Percentiles rank a stretch among this genome's conserved stretches.
These are phyloP conservation scores for Cryphonectria carpinicola DNA, from an alignment of 2,329 filamentous ascomycete species.

Conservation along the genomic window DNA sequence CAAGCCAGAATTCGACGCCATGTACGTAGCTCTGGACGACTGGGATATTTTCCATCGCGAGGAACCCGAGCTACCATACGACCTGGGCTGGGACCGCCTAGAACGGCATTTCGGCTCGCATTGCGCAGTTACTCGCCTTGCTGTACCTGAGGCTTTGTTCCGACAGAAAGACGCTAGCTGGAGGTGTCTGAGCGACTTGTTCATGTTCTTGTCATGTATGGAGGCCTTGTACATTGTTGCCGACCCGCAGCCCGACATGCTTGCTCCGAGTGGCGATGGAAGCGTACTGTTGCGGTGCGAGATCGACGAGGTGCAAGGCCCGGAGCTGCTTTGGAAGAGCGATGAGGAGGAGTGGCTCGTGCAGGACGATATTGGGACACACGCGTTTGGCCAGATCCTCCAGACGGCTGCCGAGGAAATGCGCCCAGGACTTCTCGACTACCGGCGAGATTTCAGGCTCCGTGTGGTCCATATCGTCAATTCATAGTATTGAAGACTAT, in stretches of 20 bases:
- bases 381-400: not conserved
- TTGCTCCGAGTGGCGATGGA: not conserved
- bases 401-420: not conserved
- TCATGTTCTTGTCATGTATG: not conserved
- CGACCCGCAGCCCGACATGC: not conserved
- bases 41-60: not conserved
- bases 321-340: not conserved
- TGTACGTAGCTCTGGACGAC: not conserved
- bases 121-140: not conserved
- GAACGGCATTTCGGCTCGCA: not conserved
- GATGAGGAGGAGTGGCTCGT: not conserved
- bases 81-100: not conserved
- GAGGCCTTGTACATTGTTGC: not conserved
- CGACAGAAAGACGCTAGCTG: not conserved
- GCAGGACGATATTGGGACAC: not conserved
- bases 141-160: not conserved
- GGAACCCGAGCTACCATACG: not conserved
- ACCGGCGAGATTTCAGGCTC: not conserved
- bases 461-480: not conserved
- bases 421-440: not conserved
- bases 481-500: not conserved
- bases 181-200: not conserved
- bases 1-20: not conserved
- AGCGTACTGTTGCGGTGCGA: not conserved
- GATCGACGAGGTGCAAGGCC: not conserved